Evolutionary conservation across 2,329 filamentous ascomycete species (phyloP).

Genomic region (Mollisiaceae sp.): DNA sequence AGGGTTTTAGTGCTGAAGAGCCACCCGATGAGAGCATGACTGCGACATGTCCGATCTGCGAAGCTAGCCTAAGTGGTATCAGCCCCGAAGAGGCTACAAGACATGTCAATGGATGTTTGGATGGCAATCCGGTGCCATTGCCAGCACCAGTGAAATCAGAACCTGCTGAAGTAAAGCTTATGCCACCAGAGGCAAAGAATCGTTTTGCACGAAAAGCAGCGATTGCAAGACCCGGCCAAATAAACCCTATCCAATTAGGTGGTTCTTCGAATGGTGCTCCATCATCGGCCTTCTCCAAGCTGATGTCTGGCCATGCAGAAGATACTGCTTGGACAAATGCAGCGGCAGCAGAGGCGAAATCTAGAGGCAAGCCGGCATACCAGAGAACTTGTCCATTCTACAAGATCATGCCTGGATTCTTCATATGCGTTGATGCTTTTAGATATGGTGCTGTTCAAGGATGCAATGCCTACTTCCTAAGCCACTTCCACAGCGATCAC

Average conservation of each 20-base stretch:
- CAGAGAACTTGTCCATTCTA: slow-evolving; percentile 96
- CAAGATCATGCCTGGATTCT: slow-evolving; percentile 94
- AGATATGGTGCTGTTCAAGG: slow-evolving; percentile 92
- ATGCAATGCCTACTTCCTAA: slow-evolving; percentile 93
- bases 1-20: slow-evolving; percentile 2
- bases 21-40: slow-evolving; percentile 29
- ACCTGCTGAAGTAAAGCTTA: slow-evolving; percentile 33
- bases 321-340: slow-evolving; percentile 88
- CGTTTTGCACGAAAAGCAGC: slow-evolving; percentile 68
- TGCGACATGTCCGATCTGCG: slow-evolving; percentile 77
- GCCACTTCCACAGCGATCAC: slow-evolving; percentile 97
- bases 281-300: slow-evolving; percentile 82
- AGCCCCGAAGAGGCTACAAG: slow-evolving; percentile 71
- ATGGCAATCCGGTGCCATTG: slow-evolving; percentile 73
- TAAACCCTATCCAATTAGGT: slow-evolving; percentile 71
- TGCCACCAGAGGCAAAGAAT: slow-evolving; percentile 35
- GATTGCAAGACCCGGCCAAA: slow-evolving; percentile 78
- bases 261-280: slow-evolving; percentile 46
- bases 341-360: slow-evolving; percentile 76
- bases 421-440: slow-evolving; percentile 94
- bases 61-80: slow-evolving; percentile 63
- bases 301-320: slow-evolving; percentile 93
- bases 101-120: slow-evolving; percentile 93
- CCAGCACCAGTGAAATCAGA: slow-evolving; percentile 41
- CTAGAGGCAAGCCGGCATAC: slow-evolving; percentile 84